A percentile compares a stretch with the other conserved stretches of the same genome.
These are phyloP conservation scores for Saccharomycopsis sp. DNA, from an alignment of 805 yeast species.

Conservation along the genomic window DNA sequence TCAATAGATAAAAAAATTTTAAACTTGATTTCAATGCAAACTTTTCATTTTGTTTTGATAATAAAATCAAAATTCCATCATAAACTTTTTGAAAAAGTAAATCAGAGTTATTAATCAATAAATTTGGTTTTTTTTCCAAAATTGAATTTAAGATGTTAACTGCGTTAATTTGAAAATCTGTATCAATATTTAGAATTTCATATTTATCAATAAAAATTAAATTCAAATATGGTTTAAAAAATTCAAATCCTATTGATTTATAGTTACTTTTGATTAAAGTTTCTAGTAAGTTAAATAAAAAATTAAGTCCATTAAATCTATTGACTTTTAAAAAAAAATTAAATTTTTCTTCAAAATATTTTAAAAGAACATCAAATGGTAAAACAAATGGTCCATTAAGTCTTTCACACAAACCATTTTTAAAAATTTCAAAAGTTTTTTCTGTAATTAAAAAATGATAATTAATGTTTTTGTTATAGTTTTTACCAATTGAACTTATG, in stretches of 20 bases:
- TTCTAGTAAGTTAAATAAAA: constrained; percentile 24
- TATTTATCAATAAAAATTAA: constrained; percentile 5
- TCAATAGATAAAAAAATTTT: constrained; percentile 42
- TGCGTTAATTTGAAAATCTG: constrained; percentile 9
- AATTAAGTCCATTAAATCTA: constrained; percentile 19
- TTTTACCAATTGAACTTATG: constrained; percentile 7
- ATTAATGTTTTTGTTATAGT: constrained; percentile 30
- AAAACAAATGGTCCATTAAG: constrained; percentile 60
- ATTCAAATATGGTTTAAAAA: not conserved
- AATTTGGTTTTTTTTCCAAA: constrained; percentile 14
- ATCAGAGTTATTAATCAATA: constrained; percentile 3
- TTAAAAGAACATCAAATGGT: constrained; percentile 29
- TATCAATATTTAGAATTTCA: constrained; percentile 3
- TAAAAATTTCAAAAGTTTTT: constrained; percentile 50
- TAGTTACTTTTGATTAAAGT: constrained; percentile 23
- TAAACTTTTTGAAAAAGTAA: not conserved
- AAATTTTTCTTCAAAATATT: constrained; percentile 29
- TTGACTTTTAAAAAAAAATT: not conserved
- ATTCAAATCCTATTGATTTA: constrained; percentile 22
- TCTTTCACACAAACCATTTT: constrained; percentile 52
- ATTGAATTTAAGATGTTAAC: constrained; percentile 1
- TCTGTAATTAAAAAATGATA: constrained; percentile 41
- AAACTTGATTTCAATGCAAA: constrained; percentile 38
- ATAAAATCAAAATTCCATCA: constrained; percentile 2
- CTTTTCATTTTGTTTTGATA: constrained; percentile 33